phyloP scores from a whole-genome alignment of 129 eudicot genomes.

The Saussurea involucrata region DNA sequence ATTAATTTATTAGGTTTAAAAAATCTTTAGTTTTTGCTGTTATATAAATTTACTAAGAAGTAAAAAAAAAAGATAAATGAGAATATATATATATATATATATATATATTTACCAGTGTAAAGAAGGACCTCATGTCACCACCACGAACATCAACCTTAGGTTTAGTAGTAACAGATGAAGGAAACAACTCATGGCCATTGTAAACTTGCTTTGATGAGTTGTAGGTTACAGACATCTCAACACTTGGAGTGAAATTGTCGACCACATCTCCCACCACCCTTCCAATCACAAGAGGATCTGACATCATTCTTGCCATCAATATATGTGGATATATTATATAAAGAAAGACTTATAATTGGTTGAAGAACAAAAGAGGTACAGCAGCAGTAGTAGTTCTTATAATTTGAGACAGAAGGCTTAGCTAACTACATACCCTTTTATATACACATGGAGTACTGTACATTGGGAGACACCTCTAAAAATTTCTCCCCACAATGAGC shows the following conservation, averaged over 20 bases:
- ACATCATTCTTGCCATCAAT: slow-evolving; percentile 33
- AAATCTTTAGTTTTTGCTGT: no score
- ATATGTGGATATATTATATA: not conserved
- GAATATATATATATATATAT: not conserved
- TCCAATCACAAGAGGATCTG: slow-evolving; percentile 76
- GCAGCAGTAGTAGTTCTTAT: not conserved
- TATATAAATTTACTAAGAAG: not conserved
- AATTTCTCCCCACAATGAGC: slow-evolving; percentile 20
- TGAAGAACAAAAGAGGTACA: not conserved
- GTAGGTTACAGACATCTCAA: slow-evolving; percentile 71
- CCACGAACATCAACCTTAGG: slow-evolving; percentile 94
- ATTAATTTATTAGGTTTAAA: no score
- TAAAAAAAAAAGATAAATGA: no score
- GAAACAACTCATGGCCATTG: slow-evolving; percentile 92
- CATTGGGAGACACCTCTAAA: slow-evolving; percentile 17
- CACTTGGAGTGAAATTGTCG: slow-evolving; percentile 54
- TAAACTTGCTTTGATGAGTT: slow-evolving; percentile 76
- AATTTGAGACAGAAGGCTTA: not conserved
- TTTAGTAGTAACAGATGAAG: slow-evolving; percentile 69
- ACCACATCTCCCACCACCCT: slow-evolving; percentile 91
- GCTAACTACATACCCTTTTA: slow-evolving; percentile 13
- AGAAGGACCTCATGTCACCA: slow-evolving; percentile 87
- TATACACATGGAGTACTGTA: slow-evolving; percentile 8
- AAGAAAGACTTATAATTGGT: not conserved
- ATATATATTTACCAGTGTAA: slow-evolving; percentile 64